Conservation (phyloP, 2,329 filamentous ascomycete genomes). For the Colletotrichum magnum region DNA sequence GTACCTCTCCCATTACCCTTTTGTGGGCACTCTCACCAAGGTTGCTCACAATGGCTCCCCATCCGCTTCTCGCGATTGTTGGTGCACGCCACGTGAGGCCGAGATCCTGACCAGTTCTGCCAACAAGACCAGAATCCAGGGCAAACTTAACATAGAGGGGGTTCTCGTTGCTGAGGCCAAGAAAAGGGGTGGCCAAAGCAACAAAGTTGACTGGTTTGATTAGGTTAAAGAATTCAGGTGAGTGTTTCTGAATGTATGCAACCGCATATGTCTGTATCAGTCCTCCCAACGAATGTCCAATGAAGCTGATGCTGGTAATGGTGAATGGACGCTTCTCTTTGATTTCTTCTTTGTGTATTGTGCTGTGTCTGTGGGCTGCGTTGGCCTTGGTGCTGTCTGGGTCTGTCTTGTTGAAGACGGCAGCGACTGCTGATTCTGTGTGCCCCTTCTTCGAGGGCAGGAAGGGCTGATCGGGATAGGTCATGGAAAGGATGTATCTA, state of each 20-base stretch:
- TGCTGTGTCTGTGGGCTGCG: slow-evolving; percentile 73
- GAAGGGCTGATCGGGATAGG: slow-evolving; percentile 94
- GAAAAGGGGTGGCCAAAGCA: slow-evolving; percentile 85
- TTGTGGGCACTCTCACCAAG: slow-evolving; percentile 78
- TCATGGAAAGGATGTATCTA: slow-evolving; percentile 89
- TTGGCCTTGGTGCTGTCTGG: slow-evolving; percentile 54
- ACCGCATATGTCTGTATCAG: slow-evolving; percentile 94
- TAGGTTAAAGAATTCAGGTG: slow-evolving; percentile 87
- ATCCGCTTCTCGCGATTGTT: slow-evolving; percentile 86
- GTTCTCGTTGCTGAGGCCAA: slow-evolving; percentile 97
- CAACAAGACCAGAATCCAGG: slow-evolving; percentile 94
- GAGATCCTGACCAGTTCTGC: slow-evolving; percentile 94
- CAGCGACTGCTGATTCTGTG: slow-evolving; percentile 52
- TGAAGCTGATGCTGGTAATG: slow-evolving; percentile 95
- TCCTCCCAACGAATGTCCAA: slow-evolving; percentile 92
- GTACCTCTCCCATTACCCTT: slow-evolving; percentile 69
- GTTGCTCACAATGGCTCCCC: slow-evolving; percentile 88
- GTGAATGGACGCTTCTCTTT: slow-evolving; percentile 74
- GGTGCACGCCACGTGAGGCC: slow-evolving; percentile 95
- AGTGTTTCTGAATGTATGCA: slow-evolving; percentile 97
- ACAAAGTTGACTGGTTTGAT: slow-evolving; percentile 95
- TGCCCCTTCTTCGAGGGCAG: slow-evolving; percentile 73
- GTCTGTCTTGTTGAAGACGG: slow-evolving; percentile 56
- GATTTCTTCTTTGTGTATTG: slow-evolving; percentile 61
- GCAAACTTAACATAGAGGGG: slow-evolving; percentile 98